Evolutionary conservation across 768 basidiomycete species (phyloP).

Genomic region (Cytidiella melzeri): DNA sequence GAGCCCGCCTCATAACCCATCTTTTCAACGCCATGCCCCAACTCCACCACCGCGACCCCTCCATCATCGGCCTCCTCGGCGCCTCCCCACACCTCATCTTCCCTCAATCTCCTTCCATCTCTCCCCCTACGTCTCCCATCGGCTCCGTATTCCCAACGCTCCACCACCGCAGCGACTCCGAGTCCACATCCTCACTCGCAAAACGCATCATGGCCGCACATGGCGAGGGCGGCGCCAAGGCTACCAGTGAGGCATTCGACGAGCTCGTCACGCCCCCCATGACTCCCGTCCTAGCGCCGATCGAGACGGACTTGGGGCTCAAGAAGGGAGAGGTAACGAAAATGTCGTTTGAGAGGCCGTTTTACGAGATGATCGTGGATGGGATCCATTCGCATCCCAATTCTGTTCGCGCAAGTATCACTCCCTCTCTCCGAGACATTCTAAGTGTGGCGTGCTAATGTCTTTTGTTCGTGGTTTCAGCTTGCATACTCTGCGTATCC

Average conservation of each 20-base stretch:
- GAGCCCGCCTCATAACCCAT: constrained; percentile 85
- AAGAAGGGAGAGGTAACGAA: constrained; percentile 45
- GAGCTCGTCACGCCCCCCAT: constrained; percentile 51
- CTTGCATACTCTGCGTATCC: constrained; percentile 79
- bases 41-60: constrained; percentile 84
- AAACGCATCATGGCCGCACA: constrained; percentile 11
- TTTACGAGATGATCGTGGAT: constrained; percentile 86
- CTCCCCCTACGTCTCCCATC: constrained; percentile 9
- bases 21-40: constrained; percentile 93
- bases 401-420: constrained; percentile 64
- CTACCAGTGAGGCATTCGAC: constrained; percentile 55
- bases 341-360: constrained; percentile 57
- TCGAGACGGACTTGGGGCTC: constrained; percentile 26
- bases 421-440: too few species aligned
- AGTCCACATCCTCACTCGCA: constrained; percentile 9
- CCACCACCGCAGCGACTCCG: constrained; percentile 15
- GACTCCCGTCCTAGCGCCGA: constrained; percentile 32
- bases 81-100: constrained; percentile 59
- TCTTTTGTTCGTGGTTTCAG: constrained; percentile 34
- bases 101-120: constrained; percentile 15
- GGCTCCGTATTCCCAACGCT: constrained; percentile 14
- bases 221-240: constrained; percentile 19
- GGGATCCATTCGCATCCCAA: constrained; percentile 90
- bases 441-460: too few species aligned
- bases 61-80: constrained; percentile 84